Percentiles rank a stretch among this genome's conserved stretches.
phyloP scores from a whole-genome alignment of 2,329 filamentous ascomycete species.

The Chaetothyriales sp. region DNA sequence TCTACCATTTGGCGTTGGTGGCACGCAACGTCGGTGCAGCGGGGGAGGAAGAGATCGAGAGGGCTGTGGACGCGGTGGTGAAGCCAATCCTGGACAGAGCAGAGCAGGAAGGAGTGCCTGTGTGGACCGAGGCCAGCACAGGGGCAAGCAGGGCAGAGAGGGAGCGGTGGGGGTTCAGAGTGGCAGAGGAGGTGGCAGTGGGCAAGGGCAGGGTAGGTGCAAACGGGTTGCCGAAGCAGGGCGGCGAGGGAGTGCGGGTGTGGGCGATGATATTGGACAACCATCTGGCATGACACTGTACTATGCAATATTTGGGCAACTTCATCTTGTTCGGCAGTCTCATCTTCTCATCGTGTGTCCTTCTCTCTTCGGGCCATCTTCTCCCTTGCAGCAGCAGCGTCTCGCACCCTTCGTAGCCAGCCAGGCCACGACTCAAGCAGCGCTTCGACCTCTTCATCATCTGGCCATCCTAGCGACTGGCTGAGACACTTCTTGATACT shows the following conservation, averaged over 20 bases:
- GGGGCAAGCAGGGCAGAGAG: slow-evolving; percentile 11
- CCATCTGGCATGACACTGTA: slow-evolving; percentile 8
- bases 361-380: no score
- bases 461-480: background rate
- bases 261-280: slow-evolving; percentile 16
- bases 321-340: background rate
- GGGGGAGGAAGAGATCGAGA: slow-evolving; percentile 5
- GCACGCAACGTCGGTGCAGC: slow-evolving; percentile 7
- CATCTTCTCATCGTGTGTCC: no score
- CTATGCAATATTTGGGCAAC: background rate
- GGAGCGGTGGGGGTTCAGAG: slow-evolving; percentile 13
- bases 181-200: slow-evolving; percentile 14
- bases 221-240: slow-evolving; percentile 13
- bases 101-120: slow-evolving; percentile 11
- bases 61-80: slow-evolving; percentile 10
- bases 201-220: slow-evolving; percentile 12
- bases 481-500: background rate
- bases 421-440: background rate
- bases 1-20: slow-evolving; percentile 15
- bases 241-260: slow-evolving; percentile 13
- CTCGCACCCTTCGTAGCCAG: background rate
- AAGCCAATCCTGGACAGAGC: slow-evolving; percentile 12
- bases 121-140: slow-evolving; percentile 13
- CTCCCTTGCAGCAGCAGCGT: background rate
- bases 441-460: background rate